A percentile compares a stretch with the other conserved stretches of the same genome.
phyloP scores from a whole-genome alignment of 1,139 yeast species.

The Candida sp. region DNA sequence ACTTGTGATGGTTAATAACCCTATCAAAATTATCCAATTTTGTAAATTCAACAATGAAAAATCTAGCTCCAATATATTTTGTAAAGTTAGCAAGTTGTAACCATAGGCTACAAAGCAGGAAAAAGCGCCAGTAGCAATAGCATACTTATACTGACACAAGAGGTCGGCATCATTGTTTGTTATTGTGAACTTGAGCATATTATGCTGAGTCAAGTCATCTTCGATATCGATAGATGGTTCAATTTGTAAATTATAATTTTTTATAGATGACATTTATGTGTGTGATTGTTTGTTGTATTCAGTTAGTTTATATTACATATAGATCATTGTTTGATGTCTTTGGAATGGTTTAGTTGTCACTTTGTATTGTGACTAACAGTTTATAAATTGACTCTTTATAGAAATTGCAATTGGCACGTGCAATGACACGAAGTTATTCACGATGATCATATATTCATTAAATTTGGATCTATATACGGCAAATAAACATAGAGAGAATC shows the following conservation, averaged over 20 bases:
- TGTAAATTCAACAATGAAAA: not conserved
- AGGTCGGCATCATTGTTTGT: constrained; percentile 5
- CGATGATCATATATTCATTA: not conserved
- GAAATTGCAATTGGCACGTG: not conserved
- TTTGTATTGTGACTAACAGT: not conserved
- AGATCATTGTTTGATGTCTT: constrained; percentile 7
- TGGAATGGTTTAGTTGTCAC: not conserved
- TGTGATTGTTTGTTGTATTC: not conserved
- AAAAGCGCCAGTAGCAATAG: not conserved
- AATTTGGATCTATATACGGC: not conserved
- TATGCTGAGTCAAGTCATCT: constrained; percentile 6
- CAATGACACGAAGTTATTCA: not conserved
- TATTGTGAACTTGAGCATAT: constrained; percentile 13
- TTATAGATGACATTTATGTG: constrained; percentile 25
- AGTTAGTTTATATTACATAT: constrained; percentile 6
- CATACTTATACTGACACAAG: constrained; percentile 2
- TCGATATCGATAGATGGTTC: constrained; percentile 15
- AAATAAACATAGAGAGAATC: not conserved
- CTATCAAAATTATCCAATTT: not conserved
- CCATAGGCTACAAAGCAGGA: not conserved
- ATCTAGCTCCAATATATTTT: not conserved
- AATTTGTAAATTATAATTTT: constrained; percentile 27
- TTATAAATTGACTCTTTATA: not conserved
- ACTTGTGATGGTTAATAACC: not conserved
- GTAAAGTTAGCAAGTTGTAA: not conserved